Conservation (phyloP, 2,329 filamentous ascomycete genomes). For the Aspergillus glaucus region DNA sequence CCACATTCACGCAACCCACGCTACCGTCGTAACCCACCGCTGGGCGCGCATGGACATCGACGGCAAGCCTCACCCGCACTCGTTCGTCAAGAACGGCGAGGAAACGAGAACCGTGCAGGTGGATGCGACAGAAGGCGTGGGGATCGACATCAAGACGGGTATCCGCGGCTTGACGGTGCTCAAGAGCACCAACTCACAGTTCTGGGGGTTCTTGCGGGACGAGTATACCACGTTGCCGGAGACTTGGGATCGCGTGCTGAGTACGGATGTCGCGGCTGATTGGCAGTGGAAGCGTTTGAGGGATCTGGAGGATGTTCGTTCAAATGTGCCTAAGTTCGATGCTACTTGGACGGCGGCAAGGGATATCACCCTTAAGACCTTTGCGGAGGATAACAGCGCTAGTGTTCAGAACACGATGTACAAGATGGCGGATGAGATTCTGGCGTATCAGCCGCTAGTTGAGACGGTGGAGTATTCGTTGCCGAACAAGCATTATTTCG, state of each 20-base stretch:
- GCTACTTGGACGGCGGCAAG: slow-evolving; percentile 71
- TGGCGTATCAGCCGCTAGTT: slow-evolving; percentile 66
- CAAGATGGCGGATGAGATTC: slow-evolving; percentile 88
- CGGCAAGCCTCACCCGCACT: slow-evolving; percentile 88
- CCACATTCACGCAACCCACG: slow-evolving; percentile 79
- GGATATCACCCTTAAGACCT: slow-evolving; percentile 80
- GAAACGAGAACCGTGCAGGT: slow-evolving; percentile 82
- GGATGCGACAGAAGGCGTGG: slow-evolving; percentile 58
- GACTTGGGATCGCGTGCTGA: slow-evolving; percentile 91
- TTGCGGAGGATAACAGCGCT: slow-evolving; percentile 82
- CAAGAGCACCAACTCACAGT: slow-evolving; percentile 93
- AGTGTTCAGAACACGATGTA: slow-evolving; percentile 98
- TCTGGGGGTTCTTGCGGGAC: slow-evolving; percentile 88
- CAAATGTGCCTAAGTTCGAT: slow-evolving; percentile 63
- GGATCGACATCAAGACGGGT: slow-evolving; percentile 68
- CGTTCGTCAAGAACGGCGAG: slow-evolving; percentile 81
- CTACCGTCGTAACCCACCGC: slow-evolving; percentile 75
- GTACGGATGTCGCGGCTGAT: slow-evolving; percentile 78
- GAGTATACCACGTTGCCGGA: slow-evolving; percentile 88
- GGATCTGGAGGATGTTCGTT: slow-evolving; percentile 60
- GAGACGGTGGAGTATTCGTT: slow-evolving; percentile 72
- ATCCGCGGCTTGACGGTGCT: slow-evolving; percentile 80
- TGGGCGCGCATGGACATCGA: slow-evolving; percentile 87
- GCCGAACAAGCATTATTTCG: slow-evolving; percentile 98
- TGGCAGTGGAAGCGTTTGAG: slow-evolving; percentile 80